Percentiles rank a stretch among this genome's conserved stretches.
Conservation (phyloP, 2,329 filamentous ascomycete species). For the Epichloe aotearoae region DNA sequence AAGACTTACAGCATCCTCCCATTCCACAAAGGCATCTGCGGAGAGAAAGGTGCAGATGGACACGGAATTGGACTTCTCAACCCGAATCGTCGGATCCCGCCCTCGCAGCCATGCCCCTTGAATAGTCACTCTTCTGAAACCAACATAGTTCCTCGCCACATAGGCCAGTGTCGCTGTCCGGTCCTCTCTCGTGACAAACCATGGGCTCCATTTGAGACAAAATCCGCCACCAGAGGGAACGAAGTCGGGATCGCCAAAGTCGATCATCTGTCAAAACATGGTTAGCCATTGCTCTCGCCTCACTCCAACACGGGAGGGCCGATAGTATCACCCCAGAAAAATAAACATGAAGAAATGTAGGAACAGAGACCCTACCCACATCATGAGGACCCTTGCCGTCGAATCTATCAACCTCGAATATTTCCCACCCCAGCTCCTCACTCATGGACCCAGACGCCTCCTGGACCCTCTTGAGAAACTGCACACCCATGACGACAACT, state of each 20-base stretch:
- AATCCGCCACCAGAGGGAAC: conserved; percentile 35
- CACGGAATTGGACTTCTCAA: conserved; percentile 28
- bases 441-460: conserved; percentile 8
- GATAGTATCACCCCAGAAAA: neutral
- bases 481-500: conserved; percentile 37
- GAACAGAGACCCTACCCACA: conserved; percentile 3
- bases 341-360: neutral
- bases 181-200: conserved; percentile 24
- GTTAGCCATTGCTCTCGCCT: neutral
- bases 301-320: no score
- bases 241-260: conserved; percentile 33
- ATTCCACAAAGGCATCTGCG: conserved; percentile 40
- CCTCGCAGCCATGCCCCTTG: conserved; percentile 21
- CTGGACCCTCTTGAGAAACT: conserved; percentile 18
- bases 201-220: conserved; percentile 41
- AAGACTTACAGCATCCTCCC: conserved; percentile 35
- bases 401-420: conserved; percentile 38
- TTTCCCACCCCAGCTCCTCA: conserved; percentile 30
- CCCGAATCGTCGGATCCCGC: conserved; percentile 21
- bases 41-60: conserved; percentile 38
- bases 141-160: conserved; percentile 36
- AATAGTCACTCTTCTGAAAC: conserved; percentile 38
- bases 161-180: conserved; percentile 36
- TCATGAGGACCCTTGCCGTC: conserved; percentile 31
- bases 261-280: conserved; percentile 12